A percentile compares a stretch with the other conserved stretches of the same genome.
These are phyloP conservation scores for Boletus holoroseus DNA, from an alignment of 1,284 basidiomycete species.

Conservation along the genomic window DNA sequence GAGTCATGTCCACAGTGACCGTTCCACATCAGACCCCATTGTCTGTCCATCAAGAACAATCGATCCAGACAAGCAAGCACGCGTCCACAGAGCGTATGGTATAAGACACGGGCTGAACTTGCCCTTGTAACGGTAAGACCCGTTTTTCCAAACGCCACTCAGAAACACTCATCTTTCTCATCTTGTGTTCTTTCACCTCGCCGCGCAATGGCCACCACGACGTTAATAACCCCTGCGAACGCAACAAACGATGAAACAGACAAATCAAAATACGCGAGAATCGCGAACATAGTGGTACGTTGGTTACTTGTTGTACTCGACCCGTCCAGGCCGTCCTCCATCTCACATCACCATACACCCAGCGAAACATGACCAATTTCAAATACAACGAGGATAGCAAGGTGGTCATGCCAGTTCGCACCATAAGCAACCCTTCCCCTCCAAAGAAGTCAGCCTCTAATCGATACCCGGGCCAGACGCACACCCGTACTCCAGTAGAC, in stretches of 20 bases:
- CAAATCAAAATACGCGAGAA: not conserved
- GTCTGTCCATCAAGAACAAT: not conserved
- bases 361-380: not conserved
- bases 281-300: not conserved
- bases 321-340: not conserved
- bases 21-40: not conserved
- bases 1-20: too few relatives aligned
- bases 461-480: not conserved
- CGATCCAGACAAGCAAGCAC: not conserved
- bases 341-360: not conserved
- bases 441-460: slow-evolving; percentile 1
- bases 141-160: not conserved
- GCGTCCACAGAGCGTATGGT: not conserved
- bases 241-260: not conserved
- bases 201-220: not conserved
- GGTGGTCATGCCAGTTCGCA: not conserved
- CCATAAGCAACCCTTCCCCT: not conserved
- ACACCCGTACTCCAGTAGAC: not conserved
- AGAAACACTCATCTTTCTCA: not conserved
- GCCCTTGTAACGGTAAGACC: not conserved
- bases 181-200: not conserved
- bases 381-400: not conserved
- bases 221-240: not conserved
- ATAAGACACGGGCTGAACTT: not conserved
- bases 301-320: not conserved